Percentiles rank a stretch among this genome's conserved stretches.
These are phyloP conservation scores for Warburgia ugandensis DNA, from an alignment of 164 flowering plant genomes.

Conservation along the genomic window DNA sequence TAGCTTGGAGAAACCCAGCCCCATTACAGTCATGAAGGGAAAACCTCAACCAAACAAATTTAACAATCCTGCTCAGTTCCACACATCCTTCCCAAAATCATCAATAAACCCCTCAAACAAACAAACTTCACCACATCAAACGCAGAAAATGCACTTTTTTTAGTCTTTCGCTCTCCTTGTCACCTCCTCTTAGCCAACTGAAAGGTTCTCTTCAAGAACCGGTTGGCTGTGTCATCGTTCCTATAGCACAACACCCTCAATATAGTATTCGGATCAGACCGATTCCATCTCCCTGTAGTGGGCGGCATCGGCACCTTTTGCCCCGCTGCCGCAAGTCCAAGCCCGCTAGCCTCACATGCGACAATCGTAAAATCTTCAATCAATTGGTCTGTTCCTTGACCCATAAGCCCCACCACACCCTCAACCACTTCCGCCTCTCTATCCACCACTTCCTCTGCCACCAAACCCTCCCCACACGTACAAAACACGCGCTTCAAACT, in stretches of 20 bases:
- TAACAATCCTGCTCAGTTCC: too few relatives aligned
- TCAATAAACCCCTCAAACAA: too few relatives aligned
- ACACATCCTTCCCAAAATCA: too few relatives aligned
- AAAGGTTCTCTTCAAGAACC: slow-evolving; percentile 73
- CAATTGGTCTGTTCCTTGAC: slow-evolving; percentile 63
- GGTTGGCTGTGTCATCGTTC: slow-evolving; percentile 61
- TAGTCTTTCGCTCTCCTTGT: slow-evolving; percentile 2
- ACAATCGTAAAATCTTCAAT: slow-evolving; percentile 81
- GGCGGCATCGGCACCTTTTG: slow-evolving; percentile 84
- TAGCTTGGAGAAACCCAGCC: too few relatives aligned
- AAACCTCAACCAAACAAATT: too few relatives aligned
- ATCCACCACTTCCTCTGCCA: slow-evolving; percentile 59
- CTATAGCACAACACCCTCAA: slow-evolving; percentile 79
- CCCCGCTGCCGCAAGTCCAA: slow-evolving; percentile 34
- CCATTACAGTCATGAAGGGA: too few relatives aligned
- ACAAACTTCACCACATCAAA: too few relatives aligned
- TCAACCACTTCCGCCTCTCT: slow-evolving; percentile 67
- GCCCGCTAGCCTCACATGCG: slow-evolving; percentile 61
- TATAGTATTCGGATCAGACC: slow-evolving; percentile 87
- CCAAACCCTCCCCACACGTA: slow-evolving; percentile 62
- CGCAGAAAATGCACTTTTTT: too few relatives aligned
- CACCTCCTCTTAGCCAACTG: slow-evolving; percentile 69
- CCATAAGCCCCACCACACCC: slow-evolving; percentile 70
- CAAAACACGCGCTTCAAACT: slow-evolving; percentile 54
- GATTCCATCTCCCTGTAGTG: slow-evolving; percentile 82